Conservation (phyloP, 83 land plant species). For the Larix sibirica region DNA sequence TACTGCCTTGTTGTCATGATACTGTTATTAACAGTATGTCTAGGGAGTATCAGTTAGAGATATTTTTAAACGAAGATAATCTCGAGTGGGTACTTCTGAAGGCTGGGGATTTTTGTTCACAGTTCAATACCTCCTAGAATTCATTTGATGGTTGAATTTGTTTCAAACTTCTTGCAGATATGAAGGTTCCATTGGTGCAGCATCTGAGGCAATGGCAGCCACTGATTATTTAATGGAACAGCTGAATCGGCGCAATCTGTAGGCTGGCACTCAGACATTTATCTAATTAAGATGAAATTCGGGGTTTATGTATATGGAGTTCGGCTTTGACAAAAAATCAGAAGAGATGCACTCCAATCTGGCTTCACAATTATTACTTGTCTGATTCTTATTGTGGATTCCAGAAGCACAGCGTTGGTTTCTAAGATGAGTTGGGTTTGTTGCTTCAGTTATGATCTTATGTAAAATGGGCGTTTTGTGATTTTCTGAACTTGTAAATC, state of each 20-base stretch:
- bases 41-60: background rate
- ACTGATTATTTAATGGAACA: constrained; percentile 59
- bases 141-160: background rate
- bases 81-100: background rate
- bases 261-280: background rate
- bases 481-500: too few relatives aligned
- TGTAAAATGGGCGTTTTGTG: too few relatives aligned
- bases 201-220: constrained; percentile 67
- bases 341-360: too few relatives aligned
- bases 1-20: background rate
- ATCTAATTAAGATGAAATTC: too few relatives aligned
- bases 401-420: too few relatives aligned
- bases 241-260: constrained; percentile 41
- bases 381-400: too few relatives aligned
- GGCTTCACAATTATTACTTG: too few relatives aligned
- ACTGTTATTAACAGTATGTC: background rate
- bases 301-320: too few relatives aligned
- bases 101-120: background rate
- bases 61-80: background rate
- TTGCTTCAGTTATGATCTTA: too few relatives aligned
- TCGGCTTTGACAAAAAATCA: too few relatives aligned
- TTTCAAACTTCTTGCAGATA: constrained; percentile 31
- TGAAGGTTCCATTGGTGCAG: constrained; percentile 70
- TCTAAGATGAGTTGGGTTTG: too few relatives aligned
- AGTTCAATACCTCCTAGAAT: background rate